Conservation (phyloP, 306 rosid genomes). For the Cicer cuneatum region DNA sequence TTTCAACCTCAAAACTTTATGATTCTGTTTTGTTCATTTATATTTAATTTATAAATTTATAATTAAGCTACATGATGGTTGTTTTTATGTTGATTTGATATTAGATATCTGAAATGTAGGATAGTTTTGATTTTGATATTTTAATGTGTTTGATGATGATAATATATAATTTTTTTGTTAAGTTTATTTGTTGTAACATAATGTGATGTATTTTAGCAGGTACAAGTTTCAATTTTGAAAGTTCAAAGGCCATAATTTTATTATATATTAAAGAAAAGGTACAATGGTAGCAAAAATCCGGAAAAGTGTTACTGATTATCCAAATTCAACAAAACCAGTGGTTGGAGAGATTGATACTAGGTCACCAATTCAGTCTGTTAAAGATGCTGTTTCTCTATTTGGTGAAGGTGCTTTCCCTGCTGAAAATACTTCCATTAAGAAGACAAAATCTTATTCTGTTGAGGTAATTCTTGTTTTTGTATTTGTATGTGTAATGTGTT, state of each 20-base stretch:
- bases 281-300: constrained; percentile 73
- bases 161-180: not conserved
- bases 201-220: constrained; percentile 33
- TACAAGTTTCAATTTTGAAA: not conserved
- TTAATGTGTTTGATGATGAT: constrained; percentile 13
- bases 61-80: constrained; percentile 40
- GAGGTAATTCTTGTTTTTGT: constrained; percentile 63
- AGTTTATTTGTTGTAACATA: constrained; percentile 14
- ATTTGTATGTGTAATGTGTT: not conserved
- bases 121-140: constrained; percentile 25
- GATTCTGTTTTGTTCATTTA: constrained; percentile 35
- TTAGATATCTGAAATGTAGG: constrained; percentile 34
- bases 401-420: constrained; percentile 93
- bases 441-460: constrained; percentile 75
- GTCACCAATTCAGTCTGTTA: constrained; percentile 96
- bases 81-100: not conserved
- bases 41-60: constrained; percentile 37
- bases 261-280: not conserved
- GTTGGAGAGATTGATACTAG: constrained; percentile 98
- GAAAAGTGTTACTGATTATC: constrained; percentile 60
- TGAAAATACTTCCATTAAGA: constrained; percentile 70
- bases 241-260: not conserved
- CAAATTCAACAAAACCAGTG: constrained; percentile 67
- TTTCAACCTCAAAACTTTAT: constrained; percentile 4
- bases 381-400: constrained; percentile 89